Percentiles rank a stretch among this genome's conserved stretches.
These are phyloP conservation scores for Colletotrichum phormii DNA, from an alignment of 2,329 filamentous ascomycete genomes.

Conservation along the genomic window DNA sequence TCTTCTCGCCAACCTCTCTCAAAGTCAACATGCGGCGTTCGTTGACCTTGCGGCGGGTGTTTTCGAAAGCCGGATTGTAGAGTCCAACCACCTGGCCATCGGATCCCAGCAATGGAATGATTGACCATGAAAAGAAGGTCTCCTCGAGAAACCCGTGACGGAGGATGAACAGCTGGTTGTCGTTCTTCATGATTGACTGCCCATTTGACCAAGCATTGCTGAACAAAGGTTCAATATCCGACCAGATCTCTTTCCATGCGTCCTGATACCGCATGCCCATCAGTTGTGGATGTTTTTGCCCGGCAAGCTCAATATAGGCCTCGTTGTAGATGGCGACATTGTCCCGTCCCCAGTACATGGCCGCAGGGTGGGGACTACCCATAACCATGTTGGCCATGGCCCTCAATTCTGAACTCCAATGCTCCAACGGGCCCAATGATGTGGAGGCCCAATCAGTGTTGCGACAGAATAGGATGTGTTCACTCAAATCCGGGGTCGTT, in stretches of 20 bases:
- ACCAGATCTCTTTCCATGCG: conserved; percentile 82
- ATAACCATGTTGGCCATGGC: conserved; percentile 87
- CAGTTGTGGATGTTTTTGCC: conserved; percentile 79
- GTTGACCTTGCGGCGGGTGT: conserved; percentile 81
- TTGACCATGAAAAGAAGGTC: conserved; percentile 85
- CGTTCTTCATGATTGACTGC: conserved; percentile 86
- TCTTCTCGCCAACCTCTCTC: conserved; percentile 81
- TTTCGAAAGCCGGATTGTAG: conserved; percentile 86
- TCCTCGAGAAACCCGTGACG: conserved; percentile 80
- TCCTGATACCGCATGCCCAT: conserved; percentile 80
- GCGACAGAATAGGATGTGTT: conserved; percentile 79
- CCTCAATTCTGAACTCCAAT: conserved; percentile 78
- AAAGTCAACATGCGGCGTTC: conserved; percentile 84
- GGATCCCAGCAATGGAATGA: conserved; percentile 80
- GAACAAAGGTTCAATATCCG: conserved; percentile 76
- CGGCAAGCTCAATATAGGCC: conserved; percentile 77
- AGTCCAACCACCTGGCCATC: conserved; percentile 81
- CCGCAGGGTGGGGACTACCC: conserved; percentile 79
- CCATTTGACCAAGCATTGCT: conserved; percentile 75
- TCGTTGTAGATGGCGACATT: conserved; percentile 79
- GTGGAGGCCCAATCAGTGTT: conserved; percentile 80
- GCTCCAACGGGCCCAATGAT: conserved; percentile 78
- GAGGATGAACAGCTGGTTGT: conserved; percentile 79
- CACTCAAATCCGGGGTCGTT: conserved; percentile 70
- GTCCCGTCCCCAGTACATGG: conserved; percentile 84